Conservation (phyloP, 306 rosid species). For the Fagus crenata region DNA sequence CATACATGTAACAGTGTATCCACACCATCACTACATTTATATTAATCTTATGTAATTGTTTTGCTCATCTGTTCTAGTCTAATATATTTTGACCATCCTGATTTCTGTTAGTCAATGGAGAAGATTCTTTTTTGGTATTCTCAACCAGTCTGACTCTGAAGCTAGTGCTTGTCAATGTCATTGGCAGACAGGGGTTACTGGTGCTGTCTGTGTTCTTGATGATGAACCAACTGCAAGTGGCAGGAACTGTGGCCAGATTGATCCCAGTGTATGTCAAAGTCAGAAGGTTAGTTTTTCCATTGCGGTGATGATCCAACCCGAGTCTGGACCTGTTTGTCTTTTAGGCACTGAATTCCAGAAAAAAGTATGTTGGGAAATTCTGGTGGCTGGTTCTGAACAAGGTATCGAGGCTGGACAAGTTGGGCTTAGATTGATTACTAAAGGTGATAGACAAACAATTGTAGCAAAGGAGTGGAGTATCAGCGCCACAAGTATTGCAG, state of each 20-base stretch:
- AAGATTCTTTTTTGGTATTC: conserved; percentile 2
- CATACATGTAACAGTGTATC: neutral
- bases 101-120: conserved; percentile 1
- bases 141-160: conserved; percentile 27
- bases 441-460: conserved; percentile 95
- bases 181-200: conserved; percentile 84
- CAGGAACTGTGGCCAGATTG: conserved; percentile 81
- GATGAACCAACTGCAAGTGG: conserved; percentile 95
- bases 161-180: conserved; percentile 23
- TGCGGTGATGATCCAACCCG: conserved; percentile 93
- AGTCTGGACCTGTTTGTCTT: conserved; percentile 96
- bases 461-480: conserved; percentile 96
- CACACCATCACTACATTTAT: neutral
- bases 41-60: neutral
- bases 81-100: conserved; percentile 3
- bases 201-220: conserved; percentile 89
- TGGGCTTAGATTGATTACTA: conserved; percentile 93
- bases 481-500: conserved; percentile 91
- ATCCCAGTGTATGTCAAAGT: conserved; percentile 78
- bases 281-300: conserved; percentile 79
- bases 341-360: conserved; percentile 92
- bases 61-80: neutral
- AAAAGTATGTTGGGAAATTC: conserved; percentile 92
- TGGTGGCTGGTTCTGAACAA: conserved; percentile 98
- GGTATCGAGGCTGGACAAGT: conserved; percentile 99